Evolutionary conservation across 2,329 filamentous ascomycete genomes (phyloP).

Genomic region (Beauveria scarabaeidicola): DNA sequence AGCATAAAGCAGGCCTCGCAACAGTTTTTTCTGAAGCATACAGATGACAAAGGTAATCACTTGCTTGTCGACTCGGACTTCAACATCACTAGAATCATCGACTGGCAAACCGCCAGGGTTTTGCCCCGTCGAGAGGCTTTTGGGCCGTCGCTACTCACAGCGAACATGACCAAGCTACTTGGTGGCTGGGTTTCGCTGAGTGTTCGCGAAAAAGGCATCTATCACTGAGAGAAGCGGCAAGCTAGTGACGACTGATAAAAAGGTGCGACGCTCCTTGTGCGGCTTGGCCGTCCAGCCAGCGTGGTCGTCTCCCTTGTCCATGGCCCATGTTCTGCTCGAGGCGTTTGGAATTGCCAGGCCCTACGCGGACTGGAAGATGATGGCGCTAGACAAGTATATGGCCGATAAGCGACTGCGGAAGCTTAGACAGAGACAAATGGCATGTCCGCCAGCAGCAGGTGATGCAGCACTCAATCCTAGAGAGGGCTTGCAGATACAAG

Average conservation of each 20-base stretch:
- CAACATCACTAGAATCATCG: slow-evolving; percentile 28
- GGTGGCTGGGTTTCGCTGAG: not conserved
- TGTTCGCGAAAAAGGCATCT: not conserved
- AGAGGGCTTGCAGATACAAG: no score
- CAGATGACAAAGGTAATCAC: slow-evolving; percentile 37
- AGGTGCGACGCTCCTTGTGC: not conserved
- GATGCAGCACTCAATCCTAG: no score
- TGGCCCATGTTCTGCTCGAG: not conserved
- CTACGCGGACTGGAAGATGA: not conserved
- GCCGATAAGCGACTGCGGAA: not conserved
- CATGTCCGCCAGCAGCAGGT: no score
- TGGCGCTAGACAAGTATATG: not conserved
- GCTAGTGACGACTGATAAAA: not conserved
- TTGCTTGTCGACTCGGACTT: slow-evolving; percentile 32
- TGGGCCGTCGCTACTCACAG: slow-evolving; percentile 2
- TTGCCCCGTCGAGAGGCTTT: slow-evolving; percentile 4
- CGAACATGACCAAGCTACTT: not conserved
- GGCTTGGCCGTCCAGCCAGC: not conserved
- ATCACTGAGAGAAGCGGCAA: not conserved
- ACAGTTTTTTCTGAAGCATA: slow-evolving; percentile 23
- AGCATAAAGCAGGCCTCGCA: no score
- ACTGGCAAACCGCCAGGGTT: slow-evolving; percentile 3
- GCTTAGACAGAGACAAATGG: not conserved
- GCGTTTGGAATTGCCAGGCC: not conserved
- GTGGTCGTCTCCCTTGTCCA: not conserved